A percentile compares a stretch with the other conserved stretches of the same genome.
Evolutionary conservation across 2,329 filamentous ascomycete species (phyloP).

Genomic region (Graphilbum ipis-grandicollis): DNA sequence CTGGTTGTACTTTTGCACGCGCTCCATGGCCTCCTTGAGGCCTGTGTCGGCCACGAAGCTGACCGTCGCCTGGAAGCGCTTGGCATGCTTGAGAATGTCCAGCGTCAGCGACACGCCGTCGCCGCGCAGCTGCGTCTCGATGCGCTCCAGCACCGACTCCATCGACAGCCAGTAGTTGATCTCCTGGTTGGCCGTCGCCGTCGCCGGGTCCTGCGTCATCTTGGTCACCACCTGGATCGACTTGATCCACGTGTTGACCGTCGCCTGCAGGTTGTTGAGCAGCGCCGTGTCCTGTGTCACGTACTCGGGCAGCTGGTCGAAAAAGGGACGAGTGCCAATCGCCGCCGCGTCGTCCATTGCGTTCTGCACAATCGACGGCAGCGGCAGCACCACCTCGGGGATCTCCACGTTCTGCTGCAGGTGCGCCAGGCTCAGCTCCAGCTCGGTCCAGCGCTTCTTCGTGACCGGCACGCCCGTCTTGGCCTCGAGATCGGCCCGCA

Average conservation of each 20-base stretch:
- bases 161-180: conserved; percentile 99
- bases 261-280: conserved; percentile 82
- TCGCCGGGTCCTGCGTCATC: conserved; percentile 66
- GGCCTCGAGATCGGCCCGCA: conserved; percentile 68
- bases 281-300: conserved; percentile 82
- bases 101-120: conserved; percentile 83
- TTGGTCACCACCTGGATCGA: conserved; percentile 95
- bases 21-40: conserved; percentile 86
- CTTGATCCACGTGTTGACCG: conserved; percentile 96
- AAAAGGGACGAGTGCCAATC: conserved; percentile 48
- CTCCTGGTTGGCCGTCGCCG: conserved; percentile 76
- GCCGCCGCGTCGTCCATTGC: conserved; percentile 64
- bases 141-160: conserved; percentile 82
- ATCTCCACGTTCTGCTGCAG: conserved; percentile 98
- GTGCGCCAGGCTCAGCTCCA: conserved; percentile 79
- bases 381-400: conserved; percentile 70
- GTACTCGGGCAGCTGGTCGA: conserved; percentile 58
- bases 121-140: conserved; percentile 74
- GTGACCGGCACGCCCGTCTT: conserved; percentile 94
- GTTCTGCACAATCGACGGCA: conserved; percentile 75
- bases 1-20: conserved; percentile 96
- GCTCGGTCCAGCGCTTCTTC: conserved; percentile 89
- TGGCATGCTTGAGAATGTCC: conserved; percentile 89
- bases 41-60: conserved; percentile 95
- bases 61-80: conserved; percentile 92